These are phyloP conservation scores for Podospora didyma DNA, from an alignment of 495 filamentous ascomycete genomes.

Conservation along the genomic window DNA sequence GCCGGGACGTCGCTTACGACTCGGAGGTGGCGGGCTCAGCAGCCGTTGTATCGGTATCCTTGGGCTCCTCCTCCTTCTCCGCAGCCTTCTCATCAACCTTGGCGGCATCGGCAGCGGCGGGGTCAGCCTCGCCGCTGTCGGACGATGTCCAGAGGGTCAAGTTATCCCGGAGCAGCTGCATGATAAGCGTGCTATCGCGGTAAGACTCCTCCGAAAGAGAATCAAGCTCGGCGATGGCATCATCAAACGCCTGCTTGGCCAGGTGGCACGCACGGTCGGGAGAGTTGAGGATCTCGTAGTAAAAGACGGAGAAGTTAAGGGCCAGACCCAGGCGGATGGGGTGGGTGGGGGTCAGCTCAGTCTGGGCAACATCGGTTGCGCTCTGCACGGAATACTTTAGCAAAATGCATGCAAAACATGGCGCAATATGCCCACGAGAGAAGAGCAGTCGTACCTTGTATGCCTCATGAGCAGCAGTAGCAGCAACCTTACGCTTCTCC, in stretches of 20 bases:
- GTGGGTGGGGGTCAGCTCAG: constrained; percentile 95
- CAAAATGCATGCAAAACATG: not conserved
- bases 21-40: constrained; percentile 43
- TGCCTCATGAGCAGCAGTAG: constrained; percentile 93
- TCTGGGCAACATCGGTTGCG: constrained; percentile 97
- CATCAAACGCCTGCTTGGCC: constrained; percentile 98
- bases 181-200: constrained; percentile 99
- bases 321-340: constrained; percentile 97
- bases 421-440: not conserved
- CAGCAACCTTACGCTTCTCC: constrained; percentile 97
- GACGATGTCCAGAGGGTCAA: constrained; percentile 99
- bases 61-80: constrained; percentile 50
- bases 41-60: constrained; percentile 30
- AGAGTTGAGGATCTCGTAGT: constrained; percentile 99
- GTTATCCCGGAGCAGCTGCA: constrained; percentile 99
- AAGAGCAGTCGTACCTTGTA: constrained; percentile 81
- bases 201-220: constrained; percentile 98
- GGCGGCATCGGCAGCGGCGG: constrained; percentile 53
- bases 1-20: constrained; percentile 24
- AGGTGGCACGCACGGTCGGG: constrained; percentile 98
- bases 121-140: constrained; percentile 80
- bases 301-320: constrained; percentile 99
- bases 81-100: constrained; percentile 60
- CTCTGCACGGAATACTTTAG: constrained; percentile 50
- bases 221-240: constrained; percentile 98